A percentile compares a stretch with the other conserved stretches of the same genome.
phyloP scores from a whole-genome alignment of 2,329 filamentous ascomycete genomes.

The Fusarium miscanthi region DNA sequence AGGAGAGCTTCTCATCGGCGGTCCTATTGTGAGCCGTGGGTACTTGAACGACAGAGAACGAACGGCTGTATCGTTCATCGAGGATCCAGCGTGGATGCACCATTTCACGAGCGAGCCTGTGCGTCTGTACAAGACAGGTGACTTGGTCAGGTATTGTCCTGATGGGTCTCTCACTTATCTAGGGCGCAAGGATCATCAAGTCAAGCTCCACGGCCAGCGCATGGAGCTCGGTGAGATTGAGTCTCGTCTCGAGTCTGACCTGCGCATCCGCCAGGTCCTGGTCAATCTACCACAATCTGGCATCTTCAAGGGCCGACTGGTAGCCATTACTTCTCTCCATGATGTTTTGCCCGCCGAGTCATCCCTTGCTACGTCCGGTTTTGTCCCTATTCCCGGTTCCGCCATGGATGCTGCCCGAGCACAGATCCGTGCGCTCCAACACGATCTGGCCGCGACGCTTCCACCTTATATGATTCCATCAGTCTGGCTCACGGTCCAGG shows the following conservation, averaged over 20 bases:
- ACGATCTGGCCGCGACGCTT: slow-evolving; percentile 11
- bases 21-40: slow-evolving; percentile 21
- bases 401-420: not conserved
- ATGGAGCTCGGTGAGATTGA: slow-evolving; percentile 58
- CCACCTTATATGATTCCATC: slow-evolving; percentile 37
- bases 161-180: slow-evolving; percentile 56
- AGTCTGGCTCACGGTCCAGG: slow-evolving; percentile 17
- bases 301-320: slow-evolving; percentile 19
- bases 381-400: not conserved
- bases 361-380: not conserved
- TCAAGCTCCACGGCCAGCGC: slow-evolving; percentile 58
- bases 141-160: slow-evolving; percentile 55
- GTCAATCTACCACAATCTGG: slow-evolving; percentile 51
- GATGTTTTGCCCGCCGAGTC: not conserved
- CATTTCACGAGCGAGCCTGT: not conserved
- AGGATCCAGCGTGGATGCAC: slow-evolving; percentile 11
- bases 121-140: slow-evolving; percentile 58
- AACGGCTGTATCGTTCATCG: slow-evolving; percentile 3
- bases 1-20: slow-evolving; percentile 37
- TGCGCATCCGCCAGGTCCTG: slow-evolving; percentile 60
- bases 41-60: slow-evolving; percentile 9
- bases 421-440: not conserved
- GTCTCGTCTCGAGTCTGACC: slow-evolving; percentile 64
- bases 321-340: slow-evolving; percentile 26
- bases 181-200: slow-evolving; percentile 59